phyloP scores from a whole-genome alignment of 177 flowering plant species.

The Vitis hybrid region DNA sequence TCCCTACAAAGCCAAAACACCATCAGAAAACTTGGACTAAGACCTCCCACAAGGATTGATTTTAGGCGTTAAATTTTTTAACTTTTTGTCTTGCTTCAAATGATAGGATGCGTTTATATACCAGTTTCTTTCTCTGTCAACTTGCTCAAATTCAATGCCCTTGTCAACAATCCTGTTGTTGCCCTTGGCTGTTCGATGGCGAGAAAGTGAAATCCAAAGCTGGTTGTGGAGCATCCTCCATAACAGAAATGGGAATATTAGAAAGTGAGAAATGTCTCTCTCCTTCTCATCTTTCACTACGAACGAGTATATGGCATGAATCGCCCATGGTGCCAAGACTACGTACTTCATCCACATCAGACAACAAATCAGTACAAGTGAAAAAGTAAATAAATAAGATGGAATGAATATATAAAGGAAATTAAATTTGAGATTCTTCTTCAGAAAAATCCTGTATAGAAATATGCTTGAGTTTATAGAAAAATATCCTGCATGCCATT shows the following conservation, averaged over 20 bases:
- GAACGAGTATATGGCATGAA: slow-evolving; percentile 25
- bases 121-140: slow-evolving; percentile 78
- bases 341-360: slow-evolving; percentile 26
- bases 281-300: slow-evolving; percentile 18
- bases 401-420: too few species aligned
- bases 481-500: too few species aligned
- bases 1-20: slow-evolving; percentile 47
- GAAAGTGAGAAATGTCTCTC: slow-evolving; percentile 28
- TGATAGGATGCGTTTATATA: slow-evolving; percentile 11
- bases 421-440: too few species aligned
- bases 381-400: too few species aligned
- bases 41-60: too few species aligned
- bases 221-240: slow-evolving; percentile 62
- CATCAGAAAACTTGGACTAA: too few species aligned
- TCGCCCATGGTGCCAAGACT: slow-evolving; percentile 40
- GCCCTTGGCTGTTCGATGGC: slow-evolving; percentile 67
- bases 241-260: slow-evolving; percentile 40
- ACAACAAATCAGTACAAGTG: neutral
- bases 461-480: too few species aligned
- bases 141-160: slow-evolving; percentile 76
- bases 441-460: too few species aligned
- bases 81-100: too few species aligned
- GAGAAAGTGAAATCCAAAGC: slow-evolving; percentile 68
- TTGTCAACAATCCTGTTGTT: slow-evolving; percentile 56
- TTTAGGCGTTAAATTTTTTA: too few species aligned